phyloP scores from a whole-genome alignment of 352 stramenopile species.

The Globisporangium heterothallicum region DNA sequence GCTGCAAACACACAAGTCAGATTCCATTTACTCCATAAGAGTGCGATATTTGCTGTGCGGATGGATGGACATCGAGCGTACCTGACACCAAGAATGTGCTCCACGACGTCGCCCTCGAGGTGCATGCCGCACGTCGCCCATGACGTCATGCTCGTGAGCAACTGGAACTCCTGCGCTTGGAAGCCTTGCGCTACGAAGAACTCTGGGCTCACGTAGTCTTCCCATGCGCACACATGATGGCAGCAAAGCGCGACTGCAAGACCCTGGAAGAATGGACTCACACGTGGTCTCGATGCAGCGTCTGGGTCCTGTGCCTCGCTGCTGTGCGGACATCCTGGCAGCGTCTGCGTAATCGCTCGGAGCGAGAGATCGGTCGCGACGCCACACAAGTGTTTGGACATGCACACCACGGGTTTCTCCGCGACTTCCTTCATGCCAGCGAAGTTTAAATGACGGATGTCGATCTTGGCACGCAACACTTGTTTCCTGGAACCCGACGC shows the following conservation, averaged over 20 bases:
- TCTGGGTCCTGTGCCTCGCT: background rate
- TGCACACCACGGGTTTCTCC: constrained; percentile 55
- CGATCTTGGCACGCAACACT: constrained; percentile 70
- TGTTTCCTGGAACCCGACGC: constrained; percentile 15
- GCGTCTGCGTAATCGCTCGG: constrained; percentile 52
- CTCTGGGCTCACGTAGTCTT: constrained; percentile 64
- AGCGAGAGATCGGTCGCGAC: constrained; percentile 79
- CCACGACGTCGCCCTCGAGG: constrained; percentile 53
- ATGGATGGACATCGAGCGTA: constrained; percentile 15
- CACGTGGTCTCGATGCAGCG: background rate
- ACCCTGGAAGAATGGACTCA: constrained; percentile 43
- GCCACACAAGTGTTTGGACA: constrained; percentile 84
- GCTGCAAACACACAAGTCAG: constrained; percentile 15
- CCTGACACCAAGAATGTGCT: constrained; percentile 69
- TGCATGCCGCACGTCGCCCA: constrained; percentile 79
- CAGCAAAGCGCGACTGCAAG: constrained; percentile 76
- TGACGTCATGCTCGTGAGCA: constrained; percentile 66
- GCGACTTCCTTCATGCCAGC: constrained; percentile 49
- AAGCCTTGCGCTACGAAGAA: constrained; percentile 62
- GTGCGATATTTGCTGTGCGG: too few relatives aligned
- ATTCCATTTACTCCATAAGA: background rate
- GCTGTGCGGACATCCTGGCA: constrained; percentile 15
- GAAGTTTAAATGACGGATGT: constrained; percentile 82
- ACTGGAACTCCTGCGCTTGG: constrained; percentile 42
- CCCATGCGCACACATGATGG: constrained; percentile 69